Conservation (phyloP, 2,329 filamentous ascomycete species). For the Ophidiomyces ophidiicola region DNA sequence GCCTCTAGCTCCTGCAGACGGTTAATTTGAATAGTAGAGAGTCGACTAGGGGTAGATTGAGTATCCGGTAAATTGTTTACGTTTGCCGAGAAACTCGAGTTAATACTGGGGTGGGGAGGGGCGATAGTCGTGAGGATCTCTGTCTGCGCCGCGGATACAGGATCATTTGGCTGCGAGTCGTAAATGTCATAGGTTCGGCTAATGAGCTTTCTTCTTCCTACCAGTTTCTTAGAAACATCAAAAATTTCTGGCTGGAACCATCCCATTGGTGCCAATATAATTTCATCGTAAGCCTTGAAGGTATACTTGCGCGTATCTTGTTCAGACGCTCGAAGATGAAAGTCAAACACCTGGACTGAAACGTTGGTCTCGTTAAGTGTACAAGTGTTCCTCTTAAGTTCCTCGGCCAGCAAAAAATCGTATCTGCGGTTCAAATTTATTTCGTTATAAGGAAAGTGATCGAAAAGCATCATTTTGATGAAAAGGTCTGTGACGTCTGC, state of each 20-base stretch:
- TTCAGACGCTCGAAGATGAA: constrained; percentile 77
- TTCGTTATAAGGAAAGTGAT: constrained; percentile 88
- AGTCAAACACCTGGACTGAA: constrained; percentile 75
- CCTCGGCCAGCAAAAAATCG: constrained; percentile 86
- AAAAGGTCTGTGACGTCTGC: constrained; percentile 89
- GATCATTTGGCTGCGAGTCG: constrained; percentile 84
- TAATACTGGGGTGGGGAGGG: constrained; percentile 23
- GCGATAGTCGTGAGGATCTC: constrained; percentile 46
- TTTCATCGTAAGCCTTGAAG: constrained; percentile 96
- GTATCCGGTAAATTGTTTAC: constrained; percentile 20
- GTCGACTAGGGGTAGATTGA: constrained; percentile 36
- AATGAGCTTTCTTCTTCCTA: constrained; percentile 66
- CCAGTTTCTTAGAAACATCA: constrained; percentile 67
- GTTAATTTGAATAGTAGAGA: constrained; percentile 56
- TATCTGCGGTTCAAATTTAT: constrained; percentile 85
- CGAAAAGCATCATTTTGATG: constrained; percentile 93
- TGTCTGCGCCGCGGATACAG: constrained; percentile 70
- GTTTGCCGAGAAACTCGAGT: constrained; percentile 22
- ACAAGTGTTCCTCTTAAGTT: constrained; percentile 86
- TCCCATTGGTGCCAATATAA: constrained; percentile 85
- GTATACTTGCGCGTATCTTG: constrained; percentile 84
- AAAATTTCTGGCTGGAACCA: constrained; percentile 83
- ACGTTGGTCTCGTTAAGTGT: constrained; percentile 85
- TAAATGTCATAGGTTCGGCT: constrained; percentile 88
- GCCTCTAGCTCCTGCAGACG: constrained; percentile 57